Evolutionary conservation across 2,329 filamentous ascomycete species (phyloP).

Genomic region (Ophiostoma montium): DNA sequence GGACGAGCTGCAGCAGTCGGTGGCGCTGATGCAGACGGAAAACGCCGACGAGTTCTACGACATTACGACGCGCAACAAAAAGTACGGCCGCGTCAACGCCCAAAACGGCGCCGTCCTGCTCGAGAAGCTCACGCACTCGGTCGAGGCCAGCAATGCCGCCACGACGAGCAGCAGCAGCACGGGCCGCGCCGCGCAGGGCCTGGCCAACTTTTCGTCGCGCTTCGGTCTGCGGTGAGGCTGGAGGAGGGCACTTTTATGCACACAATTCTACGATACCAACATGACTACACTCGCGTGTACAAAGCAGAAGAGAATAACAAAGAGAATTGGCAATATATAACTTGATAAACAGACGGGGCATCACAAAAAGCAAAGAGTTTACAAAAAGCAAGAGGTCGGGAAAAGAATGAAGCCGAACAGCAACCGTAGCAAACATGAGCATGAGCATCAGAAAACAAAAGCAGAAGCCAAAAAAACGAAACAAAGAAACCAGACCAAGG

Average conservation of each 20-base stretch:
- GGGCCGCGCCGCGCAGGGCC: constrained; percentile 46
- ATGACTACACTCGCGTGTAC: neutral
- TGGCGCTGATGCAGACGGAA: constrained; percentile 71
- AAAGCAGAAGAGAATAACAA: neutral
- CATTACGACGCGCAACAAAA: constrained; percentile 74
- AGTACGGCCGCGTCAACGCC: constrained; percentile 85
- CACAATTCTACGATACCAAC: neutral
- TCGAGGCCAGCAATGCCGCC: constrained; percentile 29
- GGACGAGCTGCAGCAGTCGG: constrained; percentile 86
- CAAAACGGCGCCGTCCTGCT: constrained; percentile 75
- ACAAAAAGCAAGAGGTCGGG: neutral
- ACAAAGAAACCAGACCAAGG: neutral
- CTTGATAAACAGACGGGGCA: neutral
- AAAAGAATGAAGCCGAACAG: neutral
- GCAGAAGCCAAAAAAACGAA: neutral
- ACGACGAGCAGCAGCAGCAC: constrained; percentile 14
- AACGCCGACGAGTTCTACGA: constrained; percentile 98
- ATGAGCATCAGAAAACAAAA: too few species aligned
- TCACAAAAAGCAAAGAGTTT: neutral
- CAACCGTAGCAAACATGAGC: neutral
- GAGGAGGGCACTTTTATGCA: too few species aligned
- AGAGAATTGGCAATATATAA: neutral
- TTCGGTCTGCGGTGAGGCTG: constrained; percentile 45
- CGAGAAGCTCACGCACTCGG: constrained; percentile 68
- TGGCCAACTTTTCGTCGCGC: constrained; percentile 59